Evolutionary conservation across 2,329 filamentous ascomycete species (phyloP).

Genomic region (Alternaria gansuensis): DNA sequence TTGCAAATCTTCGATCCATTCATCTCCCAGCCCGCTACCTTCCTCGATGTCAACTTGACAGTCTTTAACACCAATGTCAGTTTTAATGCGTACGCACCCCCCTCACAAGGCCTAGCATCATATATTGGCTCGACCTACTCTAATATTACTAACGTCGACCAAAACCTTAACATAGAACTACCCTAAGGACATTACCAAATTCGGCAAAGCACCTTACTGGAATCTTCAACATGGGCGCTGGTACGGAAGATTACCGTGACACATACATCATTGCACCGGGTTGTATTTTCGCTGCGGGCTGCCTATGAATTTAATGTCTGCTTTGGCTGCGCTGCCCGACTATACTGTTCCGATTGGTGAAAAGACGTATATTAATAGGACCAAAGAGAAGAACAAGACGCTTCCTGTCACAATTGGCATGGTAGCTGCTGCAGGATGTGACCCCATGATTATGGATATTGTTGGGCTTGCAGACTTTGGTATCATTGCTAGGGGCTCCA

Average conservation of each 20-base stretch:
- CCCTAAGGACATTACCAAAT: constrained; percentile 21
- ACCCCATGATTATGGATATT: constrained; percentile 25
- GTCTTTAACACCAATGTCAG: constrained; percentile 18
- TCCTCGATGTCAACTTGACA: constrained; percentile 16
- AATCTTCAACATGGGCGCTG: constrained; percentile 24
- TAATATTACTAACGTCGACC: constrained; percentile 26
- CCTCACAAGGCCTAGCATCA: constrained; percentile 13
- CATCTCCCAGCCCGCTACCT: constrained; percentile 17
- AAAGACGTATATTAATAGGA: constrained; percentile 14
- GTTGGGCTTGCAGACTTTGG: constrained; percentile 20
- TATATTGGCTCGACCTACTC: constrained; percentile 25
- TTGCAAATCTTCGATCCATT: constrained; percentile 21
- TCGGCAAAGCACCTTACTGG: constrained; percentile 23
- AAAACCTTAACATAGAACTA: constrained; percentile 18
- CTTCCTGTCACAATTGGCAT: constrained; percentile 28
- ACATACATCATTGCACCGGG: constrained; percentile 10
- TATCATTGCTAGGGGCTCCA: constrained; percentile 17
- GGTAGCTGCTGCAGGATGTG: constrained; percentile 21
- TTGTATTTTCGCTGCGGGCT: constrained; percentile 16
- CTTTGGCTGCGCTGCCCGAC: constrained; percentile 21
- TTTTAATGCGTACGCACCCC: constrained; percentile 23
- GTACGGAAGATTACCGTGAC: constrained; percentile 19
- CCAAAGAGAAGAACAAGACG: constrained; percentile 20
- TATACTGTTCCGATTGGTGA: constrained; percentile 24
- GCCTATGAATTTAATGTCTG: constrained; percentile 17